Evolutionary conservation across 768 basidiomycete genomes (phyloP), one percentile per base, ranked within the genome.

Genomic region (Lactarius trivialis): DNA sequence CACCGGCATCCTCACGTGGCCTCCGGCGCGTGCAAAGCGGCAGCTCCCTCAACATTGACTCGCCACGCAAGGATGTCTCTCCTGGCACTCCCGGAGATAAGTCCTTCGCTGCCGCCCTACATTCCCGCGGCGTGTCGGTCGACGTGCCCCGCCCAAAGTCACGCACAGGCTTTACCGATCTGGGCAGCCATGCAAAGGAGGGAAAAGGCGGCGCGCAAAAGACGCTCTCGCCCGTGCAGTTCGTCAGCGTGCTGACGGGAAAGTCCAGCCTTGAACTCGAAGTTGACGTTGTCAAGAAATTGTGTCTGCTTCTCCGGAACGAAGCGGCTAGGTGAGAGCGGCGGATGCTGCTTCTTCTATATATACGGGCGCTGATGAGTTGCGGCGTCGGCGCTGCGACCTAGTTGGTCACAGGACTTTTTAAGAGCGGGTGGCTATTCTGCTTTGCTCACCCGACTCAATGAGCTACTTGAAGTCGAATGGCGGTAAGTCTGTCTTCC

Each of bases 401-500:
- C 30, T 63, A 95, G 93, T 58, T 98, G 96, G 95, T 87, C 97
- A 14, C 82, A 91, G 67, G 85, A 86, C 49, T 98, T 98, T 70
- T 72, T 97, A 53, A 80, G 80, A 55, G 73, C 84, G 26, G 92
- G 93, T 17, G 97, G 97, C 1, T 99, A 98, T 69, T 81, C 85
- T 11, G 86, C 88, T 2, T 75, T 99, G 34, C 72, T 98, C 45
- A 90, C 86, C 0, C 79, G 93, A 58, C 75, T 98, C 26, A 91
- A 93, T 62, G 95, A 99, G 73, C 81, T 98, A 19, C 79, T 99
- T 1, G 91, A 94, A 68, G 85, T 98, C 37, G 97, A 99, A 74
- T 99, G 97, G 97, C 86, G 96, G 92, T 91, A 67, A 63, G 84
- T 43, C 24, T 48, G 26, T 30, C 41, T 9, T 34, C 54, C 17